These are phyloP conservation scores for Phytophthora syringae DNA, from an alignment of 352 stramenopile species.

Conservation along the genomic window DNA sequence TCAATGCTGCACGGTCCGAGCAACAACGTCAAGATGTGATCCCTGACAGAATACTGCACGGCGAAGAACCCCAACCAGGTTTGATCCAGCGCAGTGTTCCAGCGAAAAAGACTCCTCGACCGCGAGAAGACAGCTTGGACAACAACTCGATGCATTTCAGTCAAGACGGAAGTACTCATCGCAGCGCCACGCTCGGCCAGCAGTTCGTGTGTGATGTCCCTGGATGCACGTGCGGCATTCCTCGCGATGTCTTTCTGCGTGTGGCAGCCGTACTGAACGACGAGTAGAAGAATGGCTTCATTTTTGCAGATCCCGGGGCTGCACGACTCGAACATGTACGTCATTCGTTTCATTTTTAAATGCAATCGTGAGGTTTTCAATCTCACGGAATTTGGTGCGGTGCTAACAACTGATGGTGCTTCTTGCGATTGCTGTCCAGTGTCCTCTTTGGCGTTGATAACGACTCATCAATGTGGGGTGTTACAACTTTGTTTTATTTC, in stretches of 20 bases:
- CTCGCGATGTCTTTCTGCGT: conserved; percentile 64
- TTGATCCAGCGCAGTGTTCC: conserved; percentile 14
- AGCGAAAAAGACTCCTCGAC: conserved; percentile 16
- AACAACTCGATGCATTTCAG: conserved; percentile 6
- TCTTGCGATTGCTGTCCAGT: background rate
- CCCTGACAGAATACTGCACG: background rate
- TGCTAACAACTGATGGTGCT: background rate
- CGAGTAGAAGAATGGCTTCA: conserved; percentile 26
- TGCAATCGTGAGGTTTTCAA: too few relatives aligned
- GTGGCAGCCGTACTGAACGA: conserved; percentile 57
- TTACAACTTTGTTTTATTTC: conserved; percentile 14
- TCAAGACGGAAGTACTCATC: conserved; percentile 1
- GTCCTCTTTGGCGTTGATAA: background rate
- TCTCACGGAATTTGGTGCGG: background rate
- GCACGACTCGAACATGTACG: too few relatives aligned
- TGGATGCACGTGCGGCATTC: conserved; percentile 61
- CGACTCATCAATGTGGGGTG: conserved; percentile 4
- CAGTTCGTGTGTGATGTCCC: conserved; percentile 59
- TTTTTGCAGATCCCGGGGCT: too few relatives aligned
- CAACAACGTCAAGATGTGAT: conserved; percentile 8
- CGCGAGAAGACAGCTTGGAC: conserved; percentile 1
- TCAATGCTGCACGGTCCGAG: conserved; percentile 42
- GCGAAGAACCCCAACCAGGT: background rate
- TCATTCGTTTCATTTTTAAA: too few relatives aligned
- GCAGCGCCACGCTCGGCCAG: conserved; percentile 3